A percentile compares a stretch with the other conserved stretches of the same genome.
These are phyloP conservation scores for Vicia villosa DNA, from an alignment of 306 rosid genomes.

Conservation along the genomic window DNA sequence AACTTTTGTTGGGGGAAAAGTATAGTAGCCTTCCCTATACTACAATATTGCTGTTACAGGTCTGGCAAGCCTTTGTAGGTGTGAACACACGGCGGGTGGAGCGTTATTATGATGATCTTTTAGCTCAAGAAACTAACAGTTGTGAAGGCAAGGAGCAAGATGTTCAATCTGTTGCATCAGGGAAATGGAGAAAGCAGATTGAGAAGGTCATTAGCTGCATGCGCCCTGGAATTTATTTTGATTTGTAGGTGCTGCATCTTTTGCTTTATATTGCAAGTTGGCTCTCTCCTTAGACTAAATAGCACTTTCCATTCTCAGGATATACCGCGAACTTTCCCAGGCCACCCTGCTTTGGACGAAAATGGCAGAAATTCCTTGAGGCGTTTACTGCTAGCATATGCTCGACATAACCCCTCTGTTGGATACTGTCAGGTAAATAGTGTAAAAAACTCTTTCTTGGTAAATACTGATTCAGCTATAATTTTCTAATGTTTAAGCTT, in stretches of 20 bases:
- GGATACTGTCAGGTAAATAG: constrained; percentile 92
- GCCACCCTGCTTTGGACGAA: constrained; percentile 94
- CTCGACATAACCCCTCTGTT: constrained; percentile 90
- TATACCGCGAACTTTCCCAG: constrained; percentile 96
- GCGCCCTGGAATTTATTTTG: constrained; percentile 86
- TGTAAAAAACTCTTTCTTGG: constrained; percentile 31
- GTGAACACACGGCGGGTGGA: constrained; percentile 78
- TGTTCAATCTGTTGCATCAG: constrained; percentile 52
- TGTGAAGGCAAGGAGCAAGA: constrained; percentile 52
- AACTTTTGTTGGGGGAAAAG: constrained; percentile 32
- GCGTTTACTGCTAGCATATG: constrained; percentile 89
- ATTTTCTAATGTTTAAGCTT: constrained; percentile 31
- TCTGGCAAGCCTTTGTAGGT: constrained; percentile 98
- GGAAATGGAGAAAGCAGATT: constrained; percentile 96
- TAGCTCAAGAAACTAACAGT: constrained; percentile 59
- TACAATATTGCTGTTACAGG: constrained; percentile 67
- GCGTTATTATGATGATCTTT: constrained; percentile 71
- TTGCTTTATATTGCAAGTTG: constrained; percentile 55
- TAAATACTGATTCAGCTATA: constrained; percentile 25
- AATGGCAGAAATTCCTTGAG: constrained; percentile 84
- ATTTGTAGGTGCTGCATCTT: constrained; percentile 90
- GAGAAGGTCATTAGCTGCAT: constrained; percentile 99
- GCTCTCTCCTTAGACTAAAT: constrained; percentile 57
- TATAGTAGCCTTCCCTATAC: constrained; percentile 43
- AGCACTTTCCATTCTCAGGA: constrained; percentile 62